Evolutionary conservation across 768 basidiomycete species (phyloP).

Genomic region (Podaxis pistillaris): DNA sequence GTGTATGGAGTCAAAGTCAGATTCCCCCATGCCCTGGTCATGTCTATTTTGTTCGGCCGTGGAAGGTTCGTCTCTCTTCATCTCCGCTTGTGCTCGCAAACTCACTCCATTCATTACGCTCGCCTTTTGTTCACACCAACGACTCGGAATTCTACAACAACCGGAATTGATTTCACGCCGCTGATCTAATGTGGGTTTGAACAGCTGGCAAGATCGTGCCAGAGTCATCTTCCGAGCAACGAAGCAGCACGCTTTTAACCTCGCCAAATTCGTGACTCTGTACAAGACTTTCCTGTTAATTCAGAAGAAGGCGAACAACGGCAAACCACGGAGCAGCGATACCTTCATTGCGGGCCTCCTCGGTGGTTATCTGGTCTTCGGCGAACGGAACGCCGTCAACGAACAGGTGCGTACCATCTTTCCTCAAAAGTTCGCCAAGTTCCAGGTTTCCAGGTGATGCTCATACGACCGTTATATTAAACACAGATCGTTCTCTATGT

Average conservation of each 20-base stretch:
- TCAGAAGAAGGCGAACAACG: slow-evolving; percentile 78
- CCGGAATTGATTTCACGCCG: not conserved
- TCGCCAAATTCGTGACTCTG: slow-evolving; percentile 90
- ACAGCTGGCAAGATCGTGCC: slow-evolving; percentile 71
- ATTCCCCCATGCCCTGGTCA: slow-evolving; percentile 95
- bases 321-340: slow-evolving; percentile 79
- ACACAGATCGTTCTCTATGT: slow-evolving; percentile 94
- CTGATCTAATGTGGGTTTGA: not conserved
- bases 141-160: not conserved
- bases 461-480: slow-evolving; percentile 15
- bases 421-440: not conserved
- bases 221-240: slow-evolving; percentile 79
- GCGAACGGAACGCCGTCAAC: slow-evolving; percentile 83
- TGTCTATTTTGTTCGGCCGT: slow-evolving; percentile 91
- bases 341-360: slow-evolving; percentile 91
- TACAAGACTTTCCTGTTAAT: slow-evolving; percentile 87
- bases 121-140: not conserved
- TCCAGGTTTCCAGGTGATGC: not conserved
- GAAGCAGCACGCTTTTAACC: slow-evolving; percentile 85
- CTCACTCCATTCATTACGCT: slow-evolving; percentile 9
- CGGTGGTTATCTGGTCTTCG: slow-evolving; percentile 89
- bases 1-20: slow-evolving; percentile 90
- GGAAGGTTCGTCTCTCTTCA: slow-evolving; percentile 67
- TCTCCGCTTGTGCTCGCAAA: slow-evolving; percentile 5
- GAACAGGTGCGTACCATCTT: slow-evolving; percentile 67